Evolutionary conservation across 2,329 filamentous ascomycete species (phyloP).

Genomic region (Ambrosiella xylebori): DNA sequence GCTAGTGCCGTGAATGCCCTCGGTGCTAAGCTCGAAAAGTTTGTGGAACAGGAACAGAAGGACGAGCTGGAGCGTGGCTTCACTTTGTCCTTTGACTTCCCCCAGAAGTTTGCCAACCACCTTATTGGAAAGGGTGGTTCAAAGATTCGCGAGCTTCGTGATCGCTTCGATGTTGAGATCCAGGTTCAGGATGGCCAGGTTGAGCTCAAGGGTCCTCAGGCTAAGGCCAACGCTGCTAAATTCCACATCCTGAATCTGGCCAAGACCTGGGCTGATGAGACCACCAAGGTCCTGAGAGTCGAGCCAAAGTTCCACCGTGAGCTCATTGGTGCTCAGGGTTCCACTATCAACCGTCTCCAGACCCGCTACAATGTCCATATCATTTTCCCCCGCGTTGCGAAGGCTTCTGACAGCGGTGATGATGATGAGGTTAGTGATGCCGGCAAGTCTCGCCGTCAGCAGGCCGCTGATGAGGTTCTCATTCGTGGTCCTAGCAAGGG

Average conservation of each 20-base stretch:
- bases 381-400: slow-evolving; percentile 64
- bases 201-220: slow-evolving; percentile 86
- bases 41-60: slow-evolving; percentile 73
- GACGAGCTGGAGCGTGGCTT: slow-evolving; percentile 90
- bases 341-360: slow-evolving; percentile 80
- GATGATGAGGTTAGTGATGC: slow-evolving; percentile 56
- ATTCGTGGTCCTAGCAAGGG: slow-evolving; percentile 85
- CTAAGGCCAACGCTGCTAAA: slow-evolving; percentile 78
- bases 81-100: slow-evolving; percentile 76
- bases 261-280: slow-evolving; percentile 79
- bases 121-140: slow-evolving; percentile 52
- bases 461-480: slow-evolving; percentile 74
- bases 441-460: slow-evolving; percentile 49
- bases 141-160: slow-evolving; percentile 47
- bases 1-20: slow-evolving; percentile 54
- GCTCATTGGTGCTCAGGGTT: slow-evolving; percentile 75
- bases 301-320: slow-evolving; percentile 88
- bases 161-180: slow-evolving; percentile 55
- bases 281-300: slow-evolving; percentile 72
- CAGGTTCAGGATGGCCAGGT: slow-evolving; percentile 90
- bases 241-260: slow-evolving; percentile 62
- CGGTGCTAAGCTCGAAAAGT: slow-evolving; percentile 54
- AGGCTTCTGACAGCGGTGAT: slow-evolving; percentile 38
- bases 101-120: slow-evolving; percentile 85
- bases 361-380: slow-evolving; percentile 86